A percentile compares a stretch with the other conserved stretches of the same genome.
phyloP scores from a whole-genome alignment of 176 grass and related monocot genomes.

The Rhynchospora tenuis region DNA sequence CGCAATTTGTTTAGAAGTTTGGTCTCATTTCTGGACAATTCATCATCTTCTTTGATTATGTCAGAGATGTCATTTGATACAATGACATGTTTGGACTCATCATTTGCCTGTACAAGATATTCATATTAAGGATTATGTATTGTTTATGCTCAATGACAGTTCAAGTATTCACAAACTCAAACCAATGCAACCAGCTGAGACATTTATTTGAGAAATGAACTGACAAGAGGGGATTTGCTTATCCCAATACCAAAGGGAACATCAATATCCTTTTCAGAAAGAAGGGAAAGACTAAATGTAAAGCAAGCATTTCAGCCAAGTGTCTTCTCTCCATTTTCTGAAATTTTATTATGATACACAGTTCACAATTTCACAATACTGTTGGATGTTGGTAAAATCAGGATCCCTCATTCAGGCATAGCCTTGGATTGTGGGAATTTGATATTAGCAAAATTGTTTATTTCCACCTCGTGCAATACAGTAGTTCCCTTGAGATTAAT shows the following conservation, averaged over 20 bases:
- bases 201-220: background rate
- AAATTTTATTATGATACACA: background rate
- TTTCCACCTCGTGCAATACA: background rate
- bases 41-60: background rate
- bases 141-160: background rate
- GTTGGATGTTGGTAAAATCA: background rate
- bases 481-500: background rate
- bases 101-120: constrained; percentile 39
- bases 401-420: background rate
- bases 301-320: background rate
- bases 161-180: background rate
- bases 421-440: background rate
- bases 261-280: background rate
- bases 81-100: constrained; percentile 2
- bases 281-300: background rate
- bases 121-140: background rate
- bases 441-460: background rate
- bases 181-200: background rate
- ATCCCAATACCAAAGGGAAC: background rate
- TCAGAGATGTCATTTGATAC: background rate
- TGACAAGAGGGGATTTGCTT: background rate
- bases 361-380: background rate
- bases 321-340: background rate
- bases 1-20: constrained; percentile 57
- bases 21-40: constrained; percentile 21